Evolutionary conservation across 208 protist species (phyloP), one percentile per base, ranked within the genome.

Genomic region (Trypanosomatidae sp.): DNA sequence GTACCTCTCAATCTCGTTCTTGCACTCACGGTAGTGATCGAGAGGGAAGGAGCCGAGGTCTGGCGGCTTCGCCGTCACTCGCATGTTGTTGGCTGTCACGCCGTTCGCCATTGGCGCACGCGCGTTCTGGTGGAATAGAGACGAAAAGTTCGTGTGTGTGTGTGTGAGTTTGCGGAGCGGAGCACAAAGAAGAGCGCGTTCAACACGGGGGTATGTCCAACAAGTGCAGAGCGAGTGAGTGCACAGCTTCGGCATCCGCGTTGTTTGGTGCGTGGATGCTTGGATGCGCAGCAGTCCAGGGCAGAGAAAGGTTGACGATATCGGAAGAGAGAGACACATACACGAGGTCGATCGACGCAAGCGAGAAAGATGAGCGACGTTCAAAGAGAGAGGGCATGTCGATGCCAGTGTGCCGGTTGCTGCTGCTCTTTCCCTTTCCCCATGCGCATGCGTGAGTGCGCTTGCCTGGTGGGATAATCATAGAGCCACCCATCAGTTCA

Each of bases 1-100:
- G 76, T 96, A 96, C 28, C 73, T 66, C 66, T 90, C 89, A 55
- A 97, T 94, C 62, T 91, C 72, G 25, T 64, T 83, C 71, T 91
- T 94, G 78, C 93, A 97, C 77, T 97, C 93, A 28, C 91, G 88
- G 71, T 94, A 94, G 80, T 96, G 91, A 69, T 97, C 93, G 12
- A 97, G 86, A 2, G 93, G 93, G 75, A 97, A 97, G 55, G 90
- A 83, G 66, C 93, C 93, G 62, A 93, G 79, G 71, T 96, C 90
- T 13, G 93, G 93, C 39, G 88, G 79, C 73, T 92, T 92, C 12
- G 76, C 82, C 41, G 75, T 72, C 70, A 96, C 74, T 53, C 79
- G 66, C 69, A 80, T 87, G 69, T 55, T 79, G 68, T 93, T 93
- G 15, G 81, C 39, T 13, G 87, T 90, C 65, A 94, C 86, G 62